Evolutionary conservation across 192 early-diverging fungal genomes (phyloP).

Genomic region (Funneliformis mosseae): DNA sequence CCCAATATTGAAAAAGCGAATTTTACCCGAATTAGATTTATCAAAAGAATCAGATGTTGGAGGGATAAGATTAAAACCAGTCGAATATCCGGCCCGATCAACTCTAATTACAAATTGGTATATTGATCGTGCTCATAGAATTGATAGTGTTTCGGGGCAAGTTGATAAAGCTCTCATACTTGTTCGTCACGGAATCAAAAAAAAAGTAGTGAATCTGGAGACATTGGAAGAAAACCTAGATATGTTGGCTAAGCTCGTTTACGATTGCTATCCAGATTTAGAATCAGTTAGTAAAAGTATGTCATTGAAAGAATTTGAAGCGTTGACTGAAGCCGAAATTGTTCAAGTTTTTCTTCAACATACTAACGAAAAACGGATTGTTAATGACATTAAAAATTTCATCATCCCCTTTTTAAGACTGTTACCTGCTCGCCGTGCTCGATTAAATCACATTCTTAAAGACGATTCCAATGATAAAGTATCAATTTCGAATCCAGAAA

Average conservation of each 20-base stretch:
- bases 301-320: conserved; percentile 42
- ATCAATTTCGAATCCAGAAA: neutral
- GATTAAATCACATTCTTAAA: conserved; percentile 9
- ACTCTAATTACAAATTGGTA: conserved; percentile 62
- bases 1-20: conserved; percentile 41
- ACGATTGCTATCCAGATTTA: conserved; percentile 54
- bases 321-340: conserved; percentile 46
- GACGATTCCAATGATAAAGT: conserved; percentile 33
- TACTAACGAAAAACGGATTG: conserved; percentile 46
- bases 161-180: conserved; percentile 57
- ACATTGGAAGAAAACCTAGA: conserved; percentile 56
- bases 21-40: conserved; percentile 41
- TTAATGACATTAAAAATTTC: conserved; percentile 50
- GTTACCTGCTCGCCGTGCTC: conserved; percentile 40
- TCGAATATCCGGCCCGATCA: conserved; percentile 52
- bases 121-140: conserved; percentile 52
- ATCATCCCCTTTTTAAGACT: conserved; percentile 51
- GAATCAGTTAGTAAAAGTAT: conserved; percentile 31
- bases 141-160: conserved; percentile 57
- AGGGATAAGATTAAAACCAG: conserved; percentile 40
- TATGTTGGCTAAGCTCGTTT: conserved; percentile 60
- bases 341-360: conserved; percentile 40
- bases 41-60: conserved; percentile 43
- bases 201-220: conserved; percentile 54
- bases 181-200: conserved; percentile 52